phyloP scores from a whole-genome alignment of 2,329 filamentous ascomycete species.

The Herpotrichia juniperi region DNA sequence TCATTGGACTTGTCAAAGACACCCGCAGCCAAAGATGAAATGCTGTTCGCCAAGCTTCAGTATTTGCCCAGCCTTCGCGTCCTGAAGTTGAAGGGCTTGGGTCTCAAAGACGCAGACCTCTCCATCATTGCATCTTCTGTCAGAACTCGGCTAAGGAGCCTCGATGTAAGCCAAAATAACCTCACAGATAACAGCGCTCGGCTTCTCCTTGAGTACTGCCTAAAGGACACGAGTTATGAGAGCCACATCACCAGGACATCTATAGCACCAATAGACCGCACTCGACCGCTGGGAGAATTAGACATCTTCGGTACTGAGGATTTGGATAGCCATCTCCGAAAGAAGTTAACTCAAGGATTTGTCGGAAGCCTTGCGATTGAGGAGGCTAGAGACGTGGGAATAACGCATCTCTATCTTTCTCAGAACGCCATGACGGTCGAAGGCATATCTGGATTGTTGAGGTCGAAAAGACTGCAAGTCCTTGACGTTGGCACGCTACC shows the following conservation, averaged over 20 bases:
- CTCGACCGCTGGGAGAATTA: constrained; percentile 43
- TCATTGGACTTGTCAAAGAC: constrained; percentile 66
- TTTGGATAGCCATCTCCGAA: constrained; percentile 59
- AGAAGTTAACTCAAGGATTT: constrained; percentile 46
- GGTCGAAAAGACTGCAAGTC: constrained; percentile 59
- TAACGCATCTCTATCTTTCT: constrained; percentile 66
- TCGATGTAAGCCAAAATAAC: constrained; percentile 64
- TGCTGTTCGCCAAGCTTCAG: constrained; percentile 55
- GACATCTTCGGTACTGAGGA: constrained; percentile 47
- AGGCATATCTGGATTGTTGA: constrained; percentile 59
- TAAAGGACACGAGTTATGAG: constrained; percentile 38
- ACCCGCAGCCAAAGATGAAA: constrained; percentile 53
- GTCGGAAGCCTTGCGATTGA: constrained; percentile 62
- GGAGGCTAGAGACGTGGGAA: constrained; percentile 59
- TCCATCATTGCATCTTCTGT: constrained; percentile 60
- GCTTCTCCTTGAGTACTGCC: constrained; percentile 58
- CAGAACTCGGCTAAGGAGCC: constrained; percentile 57
- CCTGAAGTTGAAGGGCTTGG: constrained; percentile 61
- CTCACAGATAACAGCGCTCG: constrained; percentile 63
- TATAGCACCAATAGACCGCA: constrained; percentile 28
- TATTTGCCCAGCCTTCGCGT: constrained; percentile 60
- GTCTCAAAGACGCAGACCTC: constrained; percentile 60
- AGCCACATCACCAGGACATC: constrained; percentile 17
- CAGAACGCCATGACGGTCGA: constrained; percentile 63
- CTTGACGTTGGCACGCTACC: constrained; percentile 61